Evolutionary conservation across 2,329 filamentous ascomycete genomes (phyloP), one percentile per base, ranked within the genome.

Genomic region (Pseudogymnoascus verrucosus): DNA sequence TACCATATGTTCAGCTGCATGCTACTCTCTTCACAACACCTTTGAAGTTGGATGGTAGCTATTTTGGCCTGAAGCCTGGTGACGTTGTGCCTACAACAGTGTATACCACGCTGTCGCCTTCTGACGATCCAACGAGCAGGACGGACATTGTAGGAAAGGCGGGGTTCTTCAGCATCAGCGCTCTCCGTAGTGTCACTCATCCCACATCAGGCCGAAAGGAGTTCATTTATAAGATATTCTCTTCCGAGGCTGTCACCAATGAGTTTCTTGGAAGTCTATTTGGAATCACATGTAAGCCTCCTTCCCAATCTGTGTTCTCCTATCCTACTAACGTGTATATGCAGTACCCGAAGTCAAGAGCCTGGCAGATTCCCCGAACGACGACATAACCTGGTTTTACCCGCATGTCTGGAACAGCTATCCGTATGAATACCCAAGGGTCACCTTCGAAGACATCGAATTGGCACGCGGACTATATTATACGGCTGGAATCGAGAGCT

Each of bases 21-120:
- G 93, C 97, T 62, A 98, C 93, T 0, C 84, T 98, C 0, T 93
- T 99, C 71, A 82, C 93, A 0, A 90, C 91, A 0, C 86, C 90
- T 0, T 84, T 87, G 69, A 81, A 78, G n/a, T 82, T 96, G n/a
- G 87, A 84, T 19, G 82, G 89, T 0, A 74, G 74, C 2, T 92
- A 86, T 72, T 98, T 98, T 79, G 84, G 85, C 63, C 79, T 96
- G 1, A 71, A 79, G 1, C 73, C 81, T 0, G 80, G 76, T n/a
- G 76, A 78, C 31, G 74, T 78, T 14, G 84, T 89, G 0, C 95
- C 95, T 0, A 85, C 85, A 65, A 86, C 84, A 19, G 83, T 99
- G 57, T 84, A 97, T 62, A 98, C 95, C 0, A 98, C 93, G 0
- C 82, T 97, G 0, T 84, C 64, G 69, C 34, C 63, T 28, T 16